Percentiles rank a stretch among this genome's conserved stretches.
Conservation (phyloP, 176 grass and related monocot species). For the Puya raimondii region DNA sequence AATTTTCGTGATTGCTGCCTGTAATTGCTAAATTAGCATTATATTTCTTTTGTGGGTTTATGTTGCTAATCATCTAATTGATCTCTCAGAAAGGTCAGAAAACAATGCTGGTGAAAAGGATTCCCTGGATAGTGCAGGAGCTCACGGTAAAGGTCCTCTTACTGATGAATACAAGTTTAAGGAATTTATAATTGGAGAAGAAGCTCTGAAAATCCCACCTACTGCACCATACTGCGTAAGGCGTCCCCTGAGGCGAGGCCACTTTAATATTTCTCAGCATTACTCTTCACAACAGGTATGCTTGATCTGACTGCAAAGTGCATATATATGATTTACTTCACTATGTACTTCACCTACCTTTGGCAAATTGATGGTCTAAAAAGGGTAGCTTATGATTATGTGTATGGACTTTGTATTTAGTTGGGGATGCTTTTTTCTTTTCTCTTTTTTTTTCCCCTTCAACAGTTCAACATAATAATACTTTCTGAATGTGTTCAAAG, state of each 20-base stretch:
- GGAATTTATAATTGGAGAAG: slow-evolving; percentile 79
- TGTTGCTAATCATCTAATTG: neutral
- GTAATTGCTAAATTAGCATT: neutral
- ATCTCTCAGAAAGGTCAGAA: slow-evolving; percentile 43
- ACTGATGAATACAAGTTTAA: slow-evolving; percentile 57
- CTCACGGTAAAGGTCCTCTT: slow-evolving; percentile 18
- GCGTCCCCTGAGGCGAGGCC: slow-evolving; percentile 79
- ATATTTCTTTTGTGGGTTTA: neutral
- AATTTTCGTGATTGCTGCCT: no score
- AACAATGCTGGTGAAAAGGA: slow-evolving; percentile 24
- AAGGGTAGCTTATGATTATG: no score
- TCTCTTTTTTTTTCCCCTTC: no score
- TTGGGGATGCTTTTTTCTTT: no score
- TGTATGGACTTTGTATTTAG: no score
- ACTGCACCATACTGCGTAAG: slow-evolving; percentile 60
- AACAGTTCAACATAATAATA: no score
- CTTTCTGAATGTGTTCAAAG: no score
- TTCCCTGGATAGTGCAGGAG: slow-evolving; percentile 23
- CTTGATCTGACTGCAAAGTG: slow-evolving; percentile 3
- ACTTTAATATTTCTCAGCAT: slow-evolving; percentile 82
- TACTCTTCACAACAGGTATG: slow-evolving; percentile 77
- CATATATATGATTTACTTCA: neutral
- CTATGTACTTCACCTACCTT: neutral
- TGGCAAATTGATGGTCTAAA: no score
- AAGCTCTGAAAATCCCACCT: slow-evolving; percentile 74